A percentile compares a stretch with the other conserved stretches of the same genome.
phyloP scores from a whole-genome alignment of 176 grass and related monocot species.

The Coix lacrymajobi region DNA sequence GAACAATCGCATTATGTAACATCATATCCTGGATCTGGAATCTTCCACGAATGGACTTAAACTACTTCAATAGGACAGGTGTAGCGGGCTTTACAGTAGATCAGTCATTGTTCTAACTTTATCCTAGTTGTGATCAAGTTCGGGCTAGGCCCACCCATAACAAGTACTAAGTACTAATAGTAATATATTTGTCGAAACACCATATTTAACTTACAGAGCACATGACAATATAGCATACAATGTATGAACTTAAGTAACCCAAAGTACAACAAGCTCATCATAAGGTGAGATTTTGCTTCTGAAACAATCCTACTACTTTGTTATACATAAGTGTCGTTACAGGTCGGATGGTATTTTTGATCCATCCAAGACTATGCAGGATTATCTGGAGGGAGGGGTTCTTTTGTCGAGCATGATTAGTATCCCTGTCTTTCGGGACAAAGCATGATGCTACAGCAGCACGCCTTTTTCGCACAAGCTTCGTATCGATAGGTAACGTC shows the following conservation, averaged over 20 bases:
- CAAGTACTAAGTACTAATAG: background rate
- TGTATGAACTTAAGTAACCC: constrained; percentile 27
- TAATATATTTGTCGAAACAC: background rate
- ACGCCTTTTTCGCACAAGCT: background rate
- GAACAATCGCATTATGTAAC: background rate
- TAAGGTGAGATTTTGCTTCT: constrained; percentile 38
- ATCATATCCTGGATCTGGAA: background rate
- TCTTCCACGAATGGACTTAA: constrained; percentile 1
- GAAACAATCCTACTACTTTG: constrained; percentile 30
- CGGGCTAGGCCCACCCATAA: background rate
- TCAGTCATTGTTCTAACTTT: background rate
- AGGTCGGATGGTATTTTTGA: background rate
- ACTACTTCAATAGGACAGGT: background rate
- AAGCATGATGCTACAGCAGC: constrained; percentile 21
- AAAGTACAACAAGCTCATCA: constrained; percentile 11
- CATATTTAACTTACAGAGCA: constrained; percentile 15
- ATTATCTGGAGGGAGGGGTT: background rate
- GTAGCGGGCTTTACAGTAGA: constrained; percentile 1
- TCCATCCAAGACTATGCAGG: background rate
- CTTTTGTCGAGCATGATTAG: constrained; percentile 12
- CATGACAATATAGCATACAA: constrained; percentile 7
- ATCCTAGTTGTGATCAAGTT: background rate
- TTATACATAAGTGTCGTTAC: constrained; percentile 24
- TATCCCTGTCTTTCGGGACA: constrained; percentile 27
- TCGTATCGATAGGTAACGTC: background rate